These are phyloP conservation scores for Eimeria maxima DNA, from an alignment of 169 alveolate species.

Conservation along the genomic window DNA sequence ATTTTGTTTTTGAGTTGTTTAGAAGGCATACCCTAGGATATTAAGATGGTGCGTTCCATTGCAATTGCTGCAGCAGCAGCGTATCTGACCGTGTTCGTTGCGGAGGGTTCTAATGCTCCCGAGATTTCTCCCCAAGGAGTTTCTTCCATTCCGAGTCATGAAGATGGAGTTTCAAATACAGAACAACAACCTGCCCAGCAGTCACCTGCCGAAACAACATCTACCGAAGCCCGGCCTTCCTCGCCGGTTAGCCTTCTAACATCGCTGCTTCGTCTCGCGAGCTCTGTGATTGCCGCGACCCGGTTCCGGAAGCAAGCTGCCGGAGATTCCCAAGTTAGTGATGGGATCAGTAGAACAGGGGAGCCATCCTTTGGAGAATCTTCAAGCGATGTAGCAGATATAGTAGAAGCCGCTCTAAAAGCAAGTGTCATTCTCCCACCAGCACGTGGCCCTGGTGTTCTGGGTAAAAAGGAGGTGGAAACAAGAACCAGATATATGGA, in stretches of 20 bases:
- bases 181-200: too few species aligned
- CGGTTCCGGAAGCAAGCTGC: too few species aligned
- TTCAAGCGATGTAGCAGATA: too few species aligned
- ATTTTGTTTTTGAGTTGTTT: neutral
- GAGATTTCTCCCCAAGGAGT: neutral
- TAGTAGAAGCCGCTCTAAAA: too few species aligned
- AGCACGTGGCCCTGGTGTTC: neutral
- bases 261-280: too few species aligned
- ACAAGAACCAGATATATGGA: neutral
- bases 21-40: neutral
- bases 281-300: too few species aligned
- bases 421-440: neutral
- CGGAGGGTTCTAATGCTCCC: neutral
- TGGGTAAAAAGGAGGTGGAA: neutral
- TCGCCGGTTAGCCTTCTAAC: neutral
- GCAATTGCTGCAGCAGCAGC: conserved; percentile 28
- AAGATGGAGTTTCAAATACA: neutral
- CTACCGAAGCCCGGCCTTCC: neutral
- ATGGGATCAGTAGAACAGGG: neutral
- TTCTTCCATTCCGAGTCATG: neutral
- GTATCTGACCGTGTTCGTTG: neutral
- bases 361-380: neutral
- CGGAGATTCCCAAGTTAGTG: neutral
- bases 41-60: neutral
- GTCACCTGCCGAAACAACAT: neutral